Conservation (phyloP, 805 yeast species). For the Starmerella stigmatis region DNA sequence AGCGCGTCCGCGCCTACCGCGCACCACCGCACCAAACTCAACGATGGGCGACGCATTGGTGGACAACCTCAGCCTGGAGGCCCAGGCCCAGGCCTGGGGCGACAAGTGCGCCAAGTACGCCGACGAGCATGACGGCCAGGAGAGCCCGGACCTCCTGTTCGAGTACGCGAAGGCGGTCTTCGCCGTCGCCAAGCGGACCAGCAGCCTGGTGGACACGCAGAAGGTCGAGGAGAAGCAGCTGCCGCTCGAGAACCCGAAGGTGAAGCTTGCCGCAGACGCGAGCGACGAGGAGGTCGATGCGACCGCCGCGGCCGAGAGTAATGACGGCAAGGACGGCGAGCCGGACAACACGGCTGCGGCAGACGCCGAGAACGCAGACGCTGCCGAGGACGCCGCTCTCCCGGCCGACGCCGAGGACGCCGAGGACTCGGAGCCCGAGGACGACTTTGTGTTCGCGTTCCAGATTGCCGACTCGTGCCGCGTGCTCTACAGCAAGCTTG, state of each 20-base stretch:
- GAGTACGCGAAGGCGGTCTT: constrained; percentile 73
- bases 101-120: constrained; percentile 43
- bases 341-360: constrained; percentile 33
- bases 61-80: constrained; percentile 10
- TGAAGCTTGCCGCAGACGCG: constrained; percentile 21
- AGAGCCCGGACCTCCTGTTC: constrained; percentile 60
- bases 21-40: not conserved
- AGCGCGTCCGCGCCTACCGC: too few relatives aligned
- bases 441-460: constrained; percentile 73
- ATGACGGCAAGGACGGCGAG: not conserved
- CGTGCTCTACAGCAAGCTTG: constrained; percentile 44
- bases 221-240: constrained; percentile 24
- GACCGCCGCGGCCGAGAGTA: too few relatives aligned
- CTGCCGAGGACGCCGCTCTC: constrained; percentile 24
- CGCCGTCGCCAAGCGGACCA: constrained; percentile 60
- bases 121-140: constrained; percentile 45
- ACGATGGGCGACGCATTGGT: not conserved
- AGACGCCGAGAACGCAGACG: constrained; percentile 26
- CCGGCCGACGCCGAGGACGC: constrained; percentile 11
- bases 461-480: constrained; percentile 64
- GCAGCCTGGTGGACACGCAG: constrained; percentile 63
- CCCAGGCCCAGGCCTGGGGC: constrained; percentile 12
- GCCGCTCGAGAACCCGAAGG: constrained; percentile 20
- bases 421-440: constrained; percentile 33
- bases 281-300: constrained; percentile 29